Evolutionary conservation across 176 grass and related monocot genomes (phyloP), one percentile per base, ranked within the genome.

Genomic region (Juncus effusus): DNA sequence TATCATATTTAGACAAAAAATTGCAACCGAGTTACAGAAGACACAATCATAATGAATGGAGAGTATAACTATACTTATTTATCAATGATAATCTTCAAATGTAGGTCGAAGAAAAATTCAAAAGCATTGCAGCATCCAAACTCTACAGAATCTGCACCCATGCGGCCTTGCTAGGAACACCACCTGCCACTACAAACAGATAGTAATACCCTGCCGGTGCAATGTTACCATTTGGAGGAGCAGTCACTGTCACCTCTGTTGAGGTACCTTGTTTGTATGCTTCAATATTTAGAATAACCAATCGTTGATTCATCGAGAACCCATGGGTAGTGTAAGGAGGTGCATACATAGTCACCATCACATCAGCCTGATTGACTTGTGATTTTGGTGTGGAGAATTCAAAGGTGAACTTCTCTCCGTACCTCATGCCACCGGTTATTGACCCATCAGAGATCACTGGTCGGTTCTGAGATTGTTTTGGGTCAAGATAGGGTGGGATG

Each of bases 311-410:
- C 90, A 95, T 95, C 37, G 85, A 89, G 77, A 57, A 76, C 2
- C 90, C 90, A 62, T 95, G 85, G 61, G 90, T 95, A 19, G 85
- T 95, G 82, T 85, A 95, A 0, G 90, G 85, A 54, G 88, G 93
- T 28, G 93, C 82, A 38, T 97, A 97, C 82, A 97, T 60, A 36
- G 82, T 86, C 59, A 86, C 85, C 80, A 67, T 89, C 42, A 91
- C 68, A 63, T 82, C 74, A 6, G 51, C 13, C 57, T 52, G 1
- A 4, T 8, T 75, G 16, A 86, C 72, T 38, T 54, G 28, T 13
- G 2, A 10, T 57, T 11, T 44, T 1, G 42, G 52, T 59, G 54
- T 35, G 50, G 36, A 50, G 80, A 92, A 97, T 6, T 56, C 39
- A 44, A 92, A 63, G 10, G 61, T 53, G 63, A 96, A 84, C 28